phyloP scores from a whole-genome alignment of 305 asterid species.

The Solanum chacoense region DNA sequence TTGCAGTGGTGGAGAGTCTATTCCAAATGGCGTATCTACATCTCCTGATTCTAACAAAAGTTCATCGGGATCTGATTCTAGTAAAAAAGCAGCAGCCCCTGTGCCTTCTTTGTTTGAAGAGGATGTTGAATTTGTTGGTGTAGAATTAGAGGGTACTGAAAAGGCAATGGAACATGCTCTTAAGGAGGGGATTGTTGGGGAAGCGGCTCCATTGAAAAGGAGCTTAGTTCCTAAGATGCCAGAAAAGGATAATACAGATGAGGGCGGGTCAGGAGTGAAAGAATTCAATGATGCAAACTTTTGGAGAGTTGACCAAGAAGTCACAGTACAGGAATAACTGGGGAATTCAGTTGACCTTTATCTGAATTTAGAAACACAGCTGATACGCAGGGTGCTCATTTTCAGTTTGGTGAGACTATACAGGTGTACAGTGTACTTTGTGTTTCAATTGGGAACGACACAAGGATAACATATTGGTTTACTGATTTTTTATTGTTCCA shows the following conservation, averaged over 20 bases:
- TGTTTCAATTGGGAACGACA: slow-evolving; percentile 2
- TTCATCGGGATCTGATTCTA: slow-evolving; percentile 25
- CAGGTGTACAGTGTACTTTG: slow-evolving; percentile 12
- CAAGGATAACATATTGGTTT: slow-evolving; percentile 4
- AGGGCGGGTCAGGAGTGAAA: slow-evolving; percentile 45
- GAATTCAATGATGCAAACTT: slow-evolving; percentile 81
- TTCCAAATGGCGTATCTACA: slow-evolving; percentile 21
- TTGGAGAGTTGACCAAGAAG: slow-evolving; percentile 97
- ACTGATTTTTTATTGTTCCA: slow-evolving; percentile 4
- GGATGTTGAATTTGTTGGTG: slow-evolving; percentile 93
- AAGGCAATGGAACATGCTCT: slow-evolving; percentile 92
- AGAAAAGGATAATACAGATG: slow-evolving; percentile 49
- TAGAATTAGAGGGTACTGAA: slow-evolving; percentile 76
- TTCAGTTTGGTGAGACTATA: not conserved
- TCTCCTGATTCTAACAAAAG: slow-evolving; percentile 22
- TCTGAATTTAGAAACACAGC: not conserved
- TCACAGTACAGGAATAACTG: slow-evolving; percentile 50
- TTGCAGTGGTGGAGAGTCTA: slow-evolving; percentile 17
- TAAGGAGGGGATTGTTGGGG: slow-evolving; percentile 86
- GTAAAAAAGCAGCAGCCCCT: slow-evolving; percentile 22
- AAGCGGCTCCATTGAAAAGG: slow-evolving; percentile 70
- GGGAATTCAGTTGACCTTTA: not conserved
- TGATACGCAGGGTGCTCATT: not conserved
- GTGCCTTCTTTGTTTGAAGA: slow-evolving; percentile 91
- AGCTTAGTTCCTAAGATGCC: slow-evolving; percentile 27